These are phyloP conservation scores for Candida pseudocylindracea DNA, from an alignment of 1,139 yeast species.

Conservation along the genomic window DNA sequence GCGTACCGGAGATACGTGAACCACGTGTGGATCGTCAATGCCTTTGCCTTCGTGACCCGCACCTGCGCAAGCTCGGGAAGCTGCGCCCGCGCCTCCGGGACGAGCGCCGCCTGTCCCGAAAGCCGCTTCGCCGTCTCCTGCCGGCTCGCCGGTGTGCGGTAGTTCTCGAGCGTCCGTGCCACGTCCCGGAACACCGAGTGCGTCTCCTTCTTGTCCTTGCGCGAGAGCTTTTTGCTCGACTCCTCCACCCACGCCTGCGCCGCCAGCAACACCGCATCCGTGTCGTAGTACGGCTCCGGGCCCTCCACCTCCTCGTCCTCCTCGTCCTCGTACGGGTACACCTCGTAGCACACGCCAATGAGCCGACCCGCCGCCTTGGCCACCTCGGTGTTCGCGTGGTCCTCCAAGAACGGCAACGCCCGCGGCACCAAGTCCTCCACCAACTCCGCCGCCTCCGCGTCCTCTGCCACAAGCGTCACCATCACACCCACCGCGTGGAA, in stretches of 20 bases:
- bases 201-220: neutral
- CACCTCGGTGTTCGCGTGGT: neutral
- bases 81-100: neutral
- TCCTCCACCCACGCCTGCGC: neutral
- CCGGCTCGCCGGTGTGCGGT: neutral
- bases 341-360: neutral
- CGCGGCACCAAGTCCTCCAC: neutral
- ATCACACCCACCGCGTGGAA: neutral
- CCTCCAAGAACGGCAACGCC: neutral
- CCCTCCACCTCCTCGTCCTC: conserved; percentile 1
- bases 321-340: neutral
- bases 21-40: conserved; percentile 1
- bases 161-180: neutral
- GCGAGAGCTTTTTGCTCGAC: neutral
- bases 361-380: conserved; percentile 1
- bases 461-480: neutral
- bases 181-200: conserved; percentile 1
- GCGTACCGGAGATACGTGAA: neutral
- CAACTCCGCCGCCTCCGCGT: neutral
- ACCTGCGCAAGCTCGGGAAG: neutral
- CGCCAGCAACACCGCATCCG: neutral
- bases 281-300: conserved; percentile 1
- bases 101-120: no score
- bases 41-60: neutral
- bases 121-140: no score